Conservation (phyloP, 352 stramenopile species). For the Salisapilia sapeloensis region DNA sequence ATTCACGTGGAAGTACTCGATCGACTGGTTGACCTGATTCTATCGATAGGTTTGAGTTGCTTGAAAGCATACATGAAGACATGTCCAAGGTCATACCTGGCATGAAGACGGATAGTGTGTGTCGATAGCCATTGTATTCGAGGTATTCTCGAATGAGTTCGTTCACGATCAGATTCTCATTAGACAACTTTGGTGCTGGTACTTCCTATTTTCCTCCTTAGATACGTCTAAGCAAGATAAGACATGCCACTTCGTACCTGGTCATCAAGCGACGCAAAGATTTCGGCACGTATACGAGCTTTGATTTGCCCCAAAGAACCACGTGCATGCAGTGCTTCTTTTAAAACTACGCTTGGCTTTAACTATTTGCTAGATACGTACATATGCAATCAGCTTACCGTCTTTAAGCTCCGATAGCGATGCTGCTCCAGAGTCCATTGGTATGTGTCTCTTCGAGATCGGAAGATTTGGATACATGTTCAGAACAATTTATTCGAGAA, state of each 20-base stretch:
- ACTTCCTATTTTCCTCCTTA: constrained; percentile 12
- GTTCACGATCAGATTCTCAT: constrained; percentile 90
- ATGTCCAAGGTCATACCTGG: constrained; percentile 15
- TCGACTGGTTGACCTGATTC: constrained; percentile 75
- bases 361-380: background rate
- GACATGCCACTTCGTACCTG: constrained; percentile 13
- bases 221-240: background rate
- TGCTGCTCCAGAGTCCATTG: constrained; percentile 5
- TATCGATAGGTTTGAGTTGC: constrained; percentile 4
- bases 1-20: constrained; percentile 55
- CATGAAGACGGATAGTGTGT: constrained; percentile 77
- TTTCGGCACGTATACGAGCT: constrained; percentile 66
- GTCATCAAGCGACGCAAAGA: constrained; percentile 71
- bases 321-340: constrained; percentile 63
- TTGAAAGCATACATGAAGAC: constrained; percentile 2
- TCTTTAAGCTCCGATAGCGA: constrained; percentile 48
- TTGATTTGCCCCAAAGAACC: constrained; percentile 71
- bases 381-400: constrained; percentile 5
- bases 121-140: constrained; percentile 86
- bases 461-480: no score
- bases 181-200: constrained; percentile 67
- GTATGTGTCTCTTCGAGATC: no score
- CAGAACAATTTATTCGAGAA: no score
- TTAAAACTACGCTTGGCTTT: constrained; percentile 26
- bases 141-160: constrained; percentile 90